Base-by-base conservation (phyloP, 208 protist genomes). In the Angomonas desouzai region DNA sequence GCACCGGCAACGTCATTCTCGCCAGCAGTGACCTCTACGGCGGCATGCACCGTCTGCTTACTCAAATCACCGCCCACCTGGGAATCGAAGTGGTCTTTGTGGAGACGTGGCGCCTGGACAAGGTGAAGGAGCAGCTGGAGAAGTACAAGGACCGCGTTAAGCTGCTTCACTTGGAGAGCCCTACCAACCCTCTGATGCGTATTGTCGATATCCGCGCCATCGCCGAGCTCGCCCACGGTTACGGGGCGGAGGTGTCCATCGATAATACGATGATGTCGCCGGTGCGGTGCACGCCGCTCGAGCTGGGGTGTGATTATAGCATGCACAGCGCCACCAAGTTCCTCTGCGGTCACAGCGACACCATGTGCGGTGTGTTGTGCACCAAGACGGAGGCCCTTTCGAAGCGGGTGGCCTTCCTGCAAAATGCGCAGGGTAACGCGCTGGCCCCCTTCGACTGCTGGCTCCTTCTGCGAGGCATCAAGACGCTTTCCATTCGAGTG, bases 231-330 rank as follows among this genome's bases (percentile, higher is more conserved):
- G 91, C 91, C 25, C 77, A 97, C 48, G 36, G 55, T 28, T 53
- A 84, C 65, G 67, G 74, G 33, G 81, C 83, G 49, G 66, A 97
- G 51, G 67, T 98, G 0, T 87, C 94, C 16, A 94, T 98, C 28
- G 97, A 99, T 67, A 97, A 96, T 76, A 99, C 97, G 7, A 98
- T 99, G 76, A 92, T 97, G 84, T 97, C 96, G 9, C 92, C 96
- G 48, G 86, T 97, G 69, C 94, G 97, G 69, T 96, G 96, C 73
- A 84, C 83, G n/a, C 94, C 97, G 43, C 78, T 98, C 11, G 70
- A 87, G 28, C 76, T 98, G 1, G 97, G 97, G 65, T 97, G 94
- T 51, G 97, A 99, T 68, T 90, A 98, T 63, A 92, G 93, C 13
- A 68, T 98, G 23, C 96, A 98, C 81, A 97, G 89, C 43, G 88